A percentile compares a stretch with the other conserved stretches of the same genome.
phyloP scores from a whole-genome alignment of 192 early-diverging fungal genomes.

The Linderina pennispora region DNA sequence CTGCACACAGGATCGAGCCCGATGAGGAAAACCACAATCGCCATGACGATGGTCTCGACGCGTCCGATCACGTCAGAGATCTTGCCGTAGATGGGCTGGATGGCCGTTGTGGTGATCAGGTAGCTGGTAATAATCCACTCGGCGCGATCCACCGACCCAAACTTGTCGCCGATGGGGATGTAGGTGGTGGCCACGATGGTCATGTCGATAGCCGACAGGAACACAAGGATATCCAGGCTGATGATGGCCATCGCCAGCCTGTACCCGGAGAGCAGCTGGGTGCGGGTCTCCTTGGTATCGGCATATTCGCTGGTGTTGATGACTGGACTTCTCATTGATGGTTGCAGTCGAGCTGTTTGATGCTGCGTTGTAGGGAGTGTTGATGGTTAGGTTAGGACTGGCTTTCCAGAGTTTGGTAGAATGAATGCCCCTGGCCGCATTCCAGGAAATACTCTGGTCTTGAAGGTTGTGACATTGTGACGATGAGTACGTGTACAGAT shows the following conservation, averaged over 20 bases:
- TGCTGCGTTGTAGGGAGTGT: too few relatives aligned
- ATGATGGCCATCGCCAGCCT: constrained; percentile 29
- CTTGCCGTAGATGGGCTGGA: constrained; percentile 75
- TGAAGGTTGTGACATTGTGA: too few relatives aligned
- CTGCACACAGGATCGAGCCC: constrained; percentile 40
- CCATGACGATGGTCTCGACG: constrained; percentile 18
- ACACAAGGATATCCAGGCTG: constrained; percentile 27
- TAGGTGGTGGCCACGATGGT: not conserved
- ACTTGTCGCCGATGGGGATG: too few relatives aligned
- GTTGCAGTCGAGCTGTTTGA: too few relatives aligned
- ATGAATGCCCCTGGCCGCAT: too few relatives aligned
- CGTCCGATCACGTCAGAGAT: constrained; percentile 66
- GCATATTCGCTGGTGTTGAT: too few relatives aligned
- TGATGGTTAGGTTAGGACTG: too few relatives aligned
- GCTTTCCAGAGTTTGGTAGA: too few relatives aligned
- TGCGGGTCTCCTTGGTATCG: constrained; percentile 5
- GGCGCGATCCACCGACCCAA: constrained; percentile 55
- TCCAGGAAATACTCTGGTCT: too few relatives aligned
- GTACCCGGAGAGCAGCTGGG: constrained; percentile 15
- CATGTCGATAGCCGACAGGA: constrained; percentile 18
- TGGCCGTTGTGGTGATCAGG: constrained; percentile 60
- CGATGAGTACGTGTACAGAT: too few relatives aligned
- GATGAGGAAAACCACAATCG: constrained; percentile 34
- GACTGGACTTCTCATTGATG: too few relatives aligned
- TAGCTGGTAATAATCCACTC: constrained; percentile 81